Conservation (phyloP, 1,139 yeast species). For the Yamadazyma epiphylla region DNA sequence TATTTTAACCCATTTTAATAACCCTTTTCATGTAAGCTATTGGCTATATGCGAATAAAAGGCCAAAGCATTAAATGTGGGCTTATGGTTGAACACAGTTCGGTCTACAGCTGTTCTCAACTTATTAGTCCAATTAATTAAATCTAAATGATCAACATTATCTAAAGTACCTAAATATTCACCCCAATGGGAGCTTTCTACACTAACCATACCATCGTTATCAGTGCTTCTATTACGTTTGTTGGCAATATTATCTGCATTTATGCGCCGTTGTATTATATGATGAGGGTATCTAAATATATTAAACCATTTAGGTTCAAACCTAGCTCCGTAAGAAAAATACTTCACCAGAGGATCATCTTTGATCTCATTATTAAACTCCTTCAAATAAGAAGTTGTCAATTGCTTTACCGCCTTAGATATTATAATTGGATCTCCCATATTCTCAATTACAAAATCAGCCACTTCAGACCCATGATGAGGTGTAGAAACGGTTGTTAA, state of each 20-base stretch:
- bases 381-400: conserved; percentile 55
- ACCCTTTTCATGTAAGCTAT: conserved; percentile 63
- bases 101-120: conserved; percentile 34
- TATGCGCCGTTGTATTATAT: conserved; percentile 30
- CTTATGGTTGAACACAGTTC: conserved; percentile 27
- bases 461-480: conserved; percentile 82
- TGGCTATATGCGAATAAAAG: conserved; percentile 70
- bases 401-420: conserved; percentile 49
- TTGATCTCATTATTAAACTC: conserved; percentile 49
- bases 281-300: conserved; percentile 62
- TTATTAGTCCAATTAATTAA: conserved; percentile 77
- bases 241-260: too few species aligned
- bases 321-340: conserved; percentile 81
- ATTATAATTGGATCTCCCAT: conserved; percentile 16
- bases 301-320: conserved; percentile 62
- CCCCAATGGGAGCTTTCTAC: conserved; percentile 84
- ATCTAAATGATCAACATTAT: conserved; percentile 80
- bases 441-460: conserved; percentile 57
- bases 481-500: conserved; percentile 86
- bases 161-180: conserved; percentile 69
- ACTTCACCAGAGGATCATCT: conserved; percentile 61
- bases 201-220: conserved; percentile 85
- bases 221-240: conserved; percentile 20
- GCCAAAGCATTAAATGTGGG: conserved; percentile 68
- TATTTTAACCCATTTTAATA: conserved; percentile 42